Percentiles rank a stretch among this genome's conserved stretches.
These are phyloP conservation scores for Alternaria burnsii DNA, from an alignment of 2,329 filamentous ascomycete genomes.

Conservation along the genomic window DNA sequence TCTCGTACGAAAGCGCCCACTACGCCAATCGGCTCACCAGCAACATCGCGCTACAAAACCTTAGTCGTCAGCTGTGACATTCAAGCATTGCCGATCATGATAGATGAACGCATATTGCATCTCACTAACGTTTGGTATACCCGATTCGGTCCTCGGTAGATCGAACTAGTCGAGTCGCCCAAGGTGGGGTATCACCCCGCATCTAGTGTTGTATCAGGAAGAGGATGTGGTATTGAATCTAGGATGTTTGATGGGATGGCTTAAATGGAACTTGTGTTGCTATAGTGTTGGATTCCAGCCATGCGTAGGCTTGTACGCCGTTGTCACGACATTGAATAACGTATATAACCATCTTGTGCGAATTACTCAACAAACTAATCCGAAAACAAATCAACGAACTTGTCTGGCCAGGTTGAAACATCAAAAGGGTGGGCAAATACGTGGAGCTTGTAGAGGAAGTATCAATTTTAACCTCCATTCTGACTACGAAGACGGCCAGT, in stretches of 20 bases:
- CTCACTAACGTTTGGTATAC: not conserved
- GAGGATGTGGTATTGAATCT: not conserved
- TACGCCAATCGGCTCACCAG: not conserved
- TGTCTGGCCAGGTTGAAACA: not conserved
- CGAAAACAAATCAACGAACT: not conserved
- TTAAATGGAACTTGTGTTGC: not conserved
- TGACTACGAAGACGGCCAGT: not conserved
- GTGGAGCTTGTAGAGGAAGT: not conserved
- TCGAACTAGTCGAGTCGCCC: constrained; percentile 33
- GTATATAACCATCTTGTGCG: not conserved
- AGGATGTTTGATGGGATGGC: not conserved
- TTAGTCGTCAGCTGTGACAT: not conserved
- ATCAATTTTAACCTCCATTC: not conserved
- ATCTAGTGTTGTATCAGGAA: not conserved
- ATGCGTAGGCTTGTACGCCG: not conserved
- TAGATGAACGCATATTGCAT: constrained; percentile 1
- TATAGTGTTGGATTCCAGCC: not conserved
- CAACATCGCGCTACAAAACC: not conserved
- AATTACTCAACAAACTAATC: not conserved
- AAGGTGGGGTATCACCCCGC: constrained; percentile 5
- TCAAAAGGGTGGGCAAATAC: not conserved
- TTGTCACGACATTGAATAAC: not conserved
- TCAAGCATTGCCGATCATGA: constrained; percentile 2
- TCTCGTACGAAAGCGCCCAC: not conserved
- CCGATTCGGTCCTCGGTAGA: constrained; percentile 30